Evolutionary conservation across 306 rosid genomes (phyloP), one percentile per base, ranked within the genome.

Genomic region (Cercis canadensis): DNA sequence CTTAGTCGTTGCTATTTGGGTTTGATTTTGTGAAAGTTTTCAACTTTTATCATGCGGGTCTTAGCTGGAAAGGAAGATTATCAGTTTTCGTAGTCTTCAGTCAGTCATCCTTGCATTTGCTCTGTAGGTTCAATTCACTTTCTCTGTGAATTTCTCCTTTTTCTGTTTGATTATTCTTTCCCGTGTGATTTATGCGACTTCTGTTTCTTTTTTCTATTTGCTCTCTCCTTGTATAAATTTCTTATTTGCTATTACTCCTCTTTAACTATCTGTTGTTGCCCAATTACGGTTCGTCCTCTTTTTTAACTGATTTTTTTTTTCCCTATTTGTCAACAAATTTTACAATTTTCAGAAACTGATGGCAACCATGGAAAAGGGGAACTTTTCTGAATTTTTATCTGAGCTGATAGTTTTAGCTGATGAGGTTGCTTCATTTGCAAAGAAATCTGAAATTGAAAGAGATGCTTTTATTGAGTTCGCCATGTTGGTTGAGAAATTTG

Each of bases 371-470:
- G 89, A 79, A 64, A 49, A 62, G n/a, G 76, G 61, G n/a, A 72
- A 81, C 0, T 74, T 80, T 75, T 60, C 79, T 21, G 85, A 83
- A 34, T 33, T 81, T 67, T 15, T 89, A 58, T 68, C 75, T 5
- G 86, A 75, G 78, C 77, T 75, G 52, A 72, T 75, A 33, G 78
- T 59, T 45, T 75, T 82, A 77, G 86, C 69, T 2, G 81, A 75
- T 43, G 90, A 87, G 75, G 84, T 92, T 70, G 84, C 79, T 77
- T 78, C 79, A 15, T 31, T 80, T 31, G 83, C 96, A 67, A 88
- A 53, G 65, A 75, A 60, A 49, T 76, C 76, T 15, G 88, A 60
- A 65, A 52, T 59, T 62, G 88, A 80, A 70, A 80, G 66, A 8
- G 83, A 80, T 31, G 57, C 58, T 29, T 78, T 82, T 72, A 5